phyloP scores from a whole-genome alignment of 140 eudicot species.

The Stevia rebaudiana region DNA sequence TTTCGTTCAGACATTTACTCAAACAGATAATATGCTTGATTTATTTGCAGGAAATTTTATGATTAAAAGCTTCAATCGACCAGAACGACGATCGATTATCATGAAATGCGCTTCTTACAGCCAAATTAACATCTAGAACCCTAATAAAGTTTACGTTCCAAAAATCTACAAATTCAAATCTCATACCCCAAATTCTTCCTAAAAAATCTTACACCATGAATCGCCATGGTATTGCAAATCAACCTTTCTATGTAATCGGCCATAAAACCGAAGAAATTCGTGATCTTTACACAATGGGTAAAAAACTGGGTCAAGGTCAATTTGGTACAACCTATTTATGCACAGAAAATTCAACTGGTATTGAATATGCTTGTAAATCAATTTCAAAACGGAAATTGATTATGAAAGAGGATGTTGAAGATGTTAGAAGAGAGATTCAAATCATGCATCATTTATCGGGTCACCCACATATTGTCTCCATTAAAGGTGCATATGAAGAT shows the following conservation, averaged over 20 bases:
- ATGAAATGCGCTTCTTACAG: conserved; percentile 16
- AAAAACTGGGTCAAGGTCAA: conserved; percentile 86
- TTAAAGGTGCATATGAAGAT: conserved; percentile 94
- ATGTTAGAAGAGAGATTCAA: conserved; percentile 94
- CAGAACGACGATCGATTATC: conserved; percentile 26
- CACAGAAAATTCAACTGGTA: conserved; percentile 68
- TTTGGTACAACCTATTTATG: conserved; percentile 85
- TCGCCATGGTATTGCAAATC: conserved; percentile 40
- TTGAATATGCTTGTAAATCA: conserved; percentile 81
- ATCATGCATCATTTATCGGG: conserved; percentile 96
- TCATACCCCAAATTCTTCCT: conserved; percentile 17
- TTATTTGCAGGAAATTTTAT: conserved; percentile 25
- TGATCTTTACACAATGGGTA: conserved; percentile 72
- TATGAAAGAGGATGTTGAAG: conserved; percentile 83
- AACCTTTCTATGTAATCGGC: conserved; percentile 65
- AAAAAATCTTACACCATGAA: conserved; percentile 45
- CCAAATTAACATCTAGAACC: conserved; percentile 23
- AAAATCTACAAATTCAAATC: conserved; percentile 17
- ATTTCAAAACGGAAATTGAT: conserved; percentile 80
- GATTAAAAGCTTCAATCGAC: neutral
- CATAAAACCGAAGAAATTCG: conserved; percentile 75
- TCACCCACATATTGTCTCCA: conserved; percentile 73
- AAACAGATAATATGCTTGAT: neutral
- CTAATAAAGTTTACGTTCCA: conserved; percentile 6
- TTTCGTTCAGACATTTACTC: neutral